Base-by-base conservation (phyloP, 306 rosid genomes). In the Vigna hirtella region DNA sequence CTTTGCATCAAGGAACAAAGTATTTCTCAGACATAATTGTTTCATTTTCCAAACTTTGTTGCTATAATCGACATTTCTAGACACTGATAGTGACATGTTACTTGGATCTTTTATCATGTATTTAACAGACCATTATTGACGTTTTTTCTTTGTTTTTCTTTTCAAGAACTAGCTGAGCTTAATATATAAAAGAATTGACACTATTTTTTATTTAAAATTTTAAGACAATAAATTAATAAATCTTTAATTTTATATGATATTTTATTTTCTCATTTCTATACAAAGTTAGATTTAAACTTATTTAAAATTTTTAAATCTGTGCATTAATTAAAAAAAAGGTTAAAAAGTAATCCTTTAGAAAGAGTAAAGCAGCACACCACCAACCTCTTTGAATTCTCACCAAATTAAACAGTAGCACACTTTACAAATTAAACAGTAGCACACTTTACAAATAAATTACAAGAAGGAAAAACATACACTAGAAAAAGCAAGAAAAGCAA, bases 331-430 rank as follows among this genome's bases (percentile, higher is more conserved):
- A 20, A 20, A 20, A 20, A 20, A 1, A 20, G 1, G 1, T 20
- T 20, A 20, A 20, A 20, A 20, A 20, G 22, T 20, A 20, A 20
- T 20, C 22, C 22, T 20, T 20, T 20, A 20, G 22, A 20, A 20
- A 20, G 22, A 20, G 28, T 26, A 26, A 26, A 26, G 28, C 28
- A 26, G 53, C 74, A 45, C 56, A 77, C 40, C 65, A 82, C 79
- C 69, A 82, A 75, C 65, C 85, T 76, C 73, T 59, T 36, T 81
- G 32, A 75, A 75, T 75, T 77, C 70, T 77, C 20, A 55, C 79
- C 52, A 22, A 32, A 32, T 62, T 34, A 62, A 83, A 83, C 73
- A 78, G 56, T 34, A 24, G 38, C 75, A 74, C 71, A 7, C 82
- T 84, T 76, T 79, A 80, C 87, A 70, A 63, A 9, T 22, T 34